Percentiles rank a stretch among this genome's conserved stretches.
Conservation (phyloP, 2,329 filamentous ascomycete species). For the Moelleriella libera region DNA sequence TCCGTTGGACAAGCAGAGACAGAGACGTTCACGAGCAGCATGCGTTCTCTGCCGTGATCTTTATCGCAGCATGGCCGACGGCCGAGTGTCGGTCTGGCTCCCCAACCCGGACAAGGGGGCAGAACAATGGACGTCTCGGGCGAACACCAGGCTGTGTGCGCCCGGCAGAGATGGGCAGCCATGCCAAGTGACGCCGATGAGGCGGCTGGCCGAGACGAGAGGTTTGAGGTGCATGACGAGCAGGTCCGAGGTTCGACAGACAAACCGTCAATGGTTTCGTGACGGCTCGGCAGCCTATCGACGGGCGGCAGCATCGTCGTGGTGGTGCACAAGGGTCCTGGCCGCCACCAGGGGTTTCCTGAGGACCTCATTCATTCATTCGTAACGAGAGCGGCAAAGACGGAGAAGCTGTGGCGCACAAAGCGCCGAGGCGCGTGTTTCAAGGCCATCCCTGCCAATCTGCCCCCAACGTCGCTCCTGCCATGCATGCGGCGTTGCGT, state of each 20-base stretch:
- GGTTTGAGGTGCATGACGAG: background rate
- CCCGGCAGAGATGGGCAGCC: too few species aligned
- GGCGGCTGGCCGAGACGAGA: background rate
- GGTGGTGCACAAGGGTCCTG: background rate
- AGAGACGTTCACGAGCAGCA: too few species aligned
- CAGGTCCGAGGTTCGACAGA: background rate
- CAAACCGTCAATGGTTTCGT: background rate
- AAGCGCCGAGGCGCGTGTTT: background rate
- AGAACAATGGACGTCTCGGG: background rate
- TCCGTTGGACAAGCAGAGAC: too few species aligned
- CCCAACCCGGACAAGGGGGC: background rate
- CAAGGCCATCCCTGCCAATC: background rate
- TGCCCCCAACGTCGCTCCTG: background rate
- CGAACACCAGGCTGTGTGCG: background rate
- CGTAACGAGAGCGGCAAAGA: too few species aligned
- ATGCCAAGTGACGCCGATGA: background rate
- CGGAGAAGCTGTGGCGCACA: background rate
- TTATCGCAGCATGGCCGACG: too few species aligned
- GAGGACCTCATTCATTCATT: background rate
- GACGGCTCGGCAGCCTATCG: background rate
- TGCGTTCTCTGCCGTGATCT: too few species aligned
- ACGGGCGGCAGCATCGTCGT: background rate
- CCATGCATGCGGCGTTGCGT: background rate
- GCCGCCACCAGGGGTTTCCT: background rate
- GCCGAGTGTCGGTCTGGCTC: too few species aligned